A percentile compares a stretch with the other conserved stretches of the same genome.
Conservation (phyloP, 2,329 filamentous ascomycete species). For the Cyclaneusma minus region DNA sequence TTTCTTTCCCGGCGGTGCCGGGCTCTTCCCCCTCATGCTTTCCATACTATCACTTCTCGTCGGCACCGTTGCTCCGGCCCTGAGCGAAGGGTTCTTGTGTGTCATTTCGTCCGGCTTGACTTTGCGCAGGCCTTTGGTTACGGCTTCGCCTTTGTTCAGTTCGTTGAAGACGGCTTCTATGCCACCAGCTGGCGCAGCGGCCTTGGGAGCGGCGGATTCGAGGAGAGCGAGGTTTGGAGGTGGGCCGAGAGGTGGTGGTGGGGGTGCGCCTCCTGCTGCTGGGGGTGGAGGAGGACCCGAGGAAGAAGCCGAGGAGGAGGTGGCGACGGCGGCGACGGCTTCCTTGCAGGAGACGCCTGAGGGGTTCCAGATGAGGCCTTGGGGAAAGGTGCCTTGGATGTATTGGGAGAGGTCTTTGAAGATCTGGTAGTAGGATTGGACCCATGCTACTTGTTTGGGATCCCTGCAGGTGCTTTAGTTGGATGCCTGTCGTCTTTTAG, state of each 20-base stretch:
- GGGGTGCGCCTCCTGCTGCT: slow-evolving; percentile 35
- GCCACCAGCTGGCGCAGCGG: slow-evolving; percentile 36
- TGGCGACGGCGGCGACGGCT: slow-evolving; percentile 38
- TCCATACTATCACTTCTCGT: slow-evolving; percentile 35
- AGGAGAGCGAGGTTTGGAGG: slow-evolving; percentile 49
- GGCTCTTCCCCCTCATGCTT: slow-evolving; percentile 58
- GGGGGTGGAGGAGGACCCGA: slow-evolving; percentile 31
- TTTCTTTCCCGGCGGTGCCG: slow-evolving; percentile 77
- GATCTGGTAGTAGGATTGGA: slow-evolving; percentile 82
- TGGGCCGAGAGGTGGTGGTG: slow-evolving; percentile 53
- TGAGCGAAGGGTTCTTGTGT: slow-evolving; percentile 87
- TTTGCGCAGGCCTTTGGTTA: slow-evolving; percentile 80
- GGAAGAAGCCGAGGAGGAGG: slow-evolving; percentile 20
- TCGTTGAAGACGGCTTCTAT: slow-evolving; percentile 84
- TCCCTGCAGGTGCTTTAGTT: slow-evolving; percentile 36
- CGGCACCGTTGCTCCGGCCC: slow-evolving; percentile 56
- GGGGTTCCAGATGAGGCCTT: slow-evolving; percentile 76
- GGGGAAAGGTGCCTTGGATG: slow-evolving; percentile 67
- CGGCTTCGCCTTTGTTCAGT: slow-evolving; percentile 74
- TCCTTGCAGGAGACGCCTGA: slow-evolving; percentile 60
- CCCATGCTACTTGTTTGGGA: slow-evolving; percentile 68
- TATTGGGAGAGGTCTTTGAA: slow-evolving; percentile 75
- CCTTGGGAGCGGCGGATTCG: slow-evolving; percentile 26
- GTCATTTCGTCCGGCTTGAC: slow-evolving; percentile 96
- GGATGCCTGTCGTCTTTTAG: slow-evolving; percentile 1